Percentiles rank a stretch among this genome's conserved stretches.
Evolutionary conservation across 352 stramenopile genomes (phyloP).

Genomic region (Thalassiosira delicatula): DNA sequence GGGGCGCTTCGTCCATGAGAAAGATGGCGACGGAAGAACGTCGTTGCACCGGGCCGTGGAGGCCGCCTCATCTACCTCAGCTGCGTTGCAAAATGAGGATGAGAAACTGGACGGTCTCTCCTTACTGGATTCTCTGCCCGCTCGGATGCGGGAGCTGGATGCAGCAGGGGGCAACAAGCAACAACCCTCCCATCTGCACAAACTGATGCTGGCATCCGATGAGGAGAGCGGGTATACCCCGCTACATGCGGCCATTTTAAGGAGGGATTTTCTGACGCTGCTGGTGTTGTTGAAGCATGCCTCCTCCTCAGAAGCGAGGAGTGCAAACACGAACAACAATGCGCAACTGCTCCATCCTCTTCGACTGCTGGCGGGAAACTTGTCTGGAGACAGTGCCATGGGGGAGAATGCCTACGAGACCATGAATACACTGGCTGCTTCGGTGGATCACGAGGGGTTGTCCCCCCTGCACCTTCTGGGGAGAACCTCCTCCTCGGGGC

Average conservation of each 20-base stretch:
- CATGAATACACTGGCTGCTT: constrained; percentile 47
- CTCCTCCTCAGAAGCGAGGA: neutral
- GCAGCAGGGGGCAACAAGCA: neutral
- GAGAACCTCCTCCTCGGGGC: constrained; percentile 31
- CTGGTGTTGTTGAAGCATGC: constrained; percentile 77
- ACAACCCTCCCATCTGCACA: constrained; percentile 26
- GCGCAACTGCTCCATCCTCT: constrained; percentile 32
- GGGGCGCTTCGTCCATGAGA: no score
- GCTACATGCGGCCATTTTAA: constrained; percentile 72
- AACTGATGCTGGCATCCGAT: constrained; percentile 62
- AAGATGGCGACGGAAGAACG: no score
- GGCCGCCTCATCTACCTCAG: no score
- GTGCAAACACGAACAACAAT: neutral
- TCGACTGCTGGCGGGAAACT: constrained; percentile 38
- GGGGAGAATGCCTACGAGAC: constrained; percentile 31
- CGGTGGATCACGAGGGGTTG: constrained; percentile 66
- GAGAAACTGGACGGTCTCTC: no score
- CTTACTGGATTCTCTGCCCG: no score
- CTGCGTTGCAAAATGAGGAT: no score
- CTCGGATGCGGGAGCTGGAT: no score
- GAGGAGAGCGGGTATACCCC: constrained; percentile 78
- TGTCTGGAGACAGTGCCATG: neutral
- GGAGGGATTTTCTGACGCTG: constrained; percentile 66
- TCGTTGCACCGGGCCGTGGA: no score
- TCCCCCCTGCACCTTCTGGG: constrained; percentile 72